These are phyloP conservation scores for Grifola frondosa DNA, from an alignment of 1,284 basidiomycete species.

Conservation along the genomic window DNA sequence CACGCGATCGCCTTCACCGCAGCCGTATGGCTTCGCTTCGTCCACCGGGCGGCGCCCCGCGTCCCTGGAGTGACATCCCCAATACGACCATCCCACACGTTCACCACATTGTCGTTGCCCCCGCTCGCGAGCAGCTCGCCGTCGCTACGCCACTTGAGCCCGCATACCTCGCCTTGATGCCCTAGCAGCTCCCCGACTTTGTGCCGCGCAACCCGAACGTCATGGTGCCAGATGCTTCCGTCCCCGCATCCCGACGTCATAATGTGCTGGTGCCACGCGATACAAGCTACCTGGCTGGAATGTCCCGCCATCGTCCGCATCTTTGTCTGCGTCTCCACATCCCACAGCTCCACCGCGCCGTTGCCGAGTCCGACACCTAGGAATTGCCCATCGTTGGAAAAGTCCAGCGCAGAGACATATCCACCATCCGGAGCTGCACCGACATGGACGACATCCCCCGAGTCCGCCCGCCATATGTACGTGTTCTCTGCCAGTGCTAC, in stretches of 20 bases:
- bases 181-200: slow-evolving; percentile 88
- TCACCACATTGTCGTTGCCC: slow-evolving; percentile 95
- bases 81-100: slow-evolving; percentile 89
- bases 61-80: slow-evolving; percentile 63
- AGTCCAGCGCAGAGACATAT: slow-evolving; percentile 80
- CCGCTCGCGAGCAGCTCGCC: slow-evolving; percentile 91
- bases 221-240: slow-evolving; percentile 93
- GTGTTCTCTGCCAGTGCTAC: slow-evolving; percentile 83
- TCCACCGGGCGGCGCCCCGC: slow-evolving; percentile 79
- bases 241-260: slow-evolving; percentile 88
- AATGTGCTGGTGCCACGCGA: slow-evolving; percentile 87
- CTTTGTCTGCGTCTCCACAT: slow-evolving; percentile 78
- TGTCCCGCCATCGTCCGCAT: slow-evolving; percentile 89
- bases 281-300: slow-evolving; percentile 74
- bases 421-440: slow-evolving; percentile 72
- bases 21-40: slow-evolving; percentile 91
- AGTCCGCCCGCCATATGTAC: slow-evolving; percentile 94
- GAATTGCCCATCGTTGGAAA: slow-evolving; percentile 86
- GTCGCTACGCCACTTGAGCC: slow-evolving; percentile 78
- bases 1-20: slow-evolving; percentile 97
- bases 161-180: slow-evolving; percentile 89
- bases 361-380: slow-evolving; percentile 84
- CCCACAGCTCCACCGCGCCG: slow-evolving; percentile 96
- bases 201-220: slow-evolving; percentile 84
- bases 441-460: slow-evolving; percentile 79